Evolutionary conservation across 148 eudicot genomes (phyloP), one percentile per base, ranked within the genome.

Genomic region (Euryodendron excelsum): DNA sequence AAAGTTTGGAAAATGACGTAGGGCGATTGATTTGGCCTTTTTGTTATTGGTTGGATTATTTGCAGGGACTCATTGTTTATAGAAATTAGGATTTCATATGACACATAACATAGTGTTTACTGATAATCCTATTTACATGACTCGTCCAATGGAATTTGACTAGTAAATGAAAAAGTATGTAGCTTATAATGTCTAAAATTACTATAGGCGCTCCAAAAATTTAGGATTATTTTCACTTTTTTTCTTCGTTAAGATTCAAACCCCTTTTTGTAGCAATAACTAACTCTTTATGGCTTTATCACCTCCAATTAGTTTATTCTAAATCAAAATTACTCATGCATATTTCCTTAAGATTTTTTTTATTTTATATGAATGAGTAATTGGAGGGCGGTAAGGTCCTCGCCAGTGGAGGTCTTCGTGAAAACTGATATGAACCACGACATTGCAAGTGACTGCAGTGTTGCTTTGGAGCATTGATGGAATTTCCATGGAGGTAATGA

Each of bases 381-480:
- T 76, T 96, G 83, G 97, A 93, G 72, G 97, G 97, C 75, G 99
- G 98, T 72, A n/a, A n/a, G 97, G 98, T 72, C n/a, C 94, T 96
- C 74, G 97, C 99, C 70, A 96, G 97, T 83, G 98, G 98, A 52
- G 97, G 98, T 78, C 90, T 90, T 77, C 91, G 94, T 56, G 98
- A n/a, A n/a, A 93, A 71, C 50, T 96, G 70, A 96, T n/a, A n/a
- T n/a, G n/a, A n/a, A 64, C 99, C 99, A 11, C 93, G 98, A n/a
- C 84, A 96, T 96, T 77, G 98, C 94, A 59, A 85, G 98, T n/a
- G 88, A 96, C 99, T 66, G 90, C 97, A 17, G n/a, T n/a, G 97
- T 96, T 76, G 93, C 98, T 76, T 96, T 47, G 98, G 99, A 73
- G 95, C n/a, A n/a, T 96, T 55, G 97, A 93, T 78, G 99, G 99